phyloP scores from a whole-genome alignment of 2,329 filamentous ascomycete genomes.

The Colletotrichum sp. region DNA sequence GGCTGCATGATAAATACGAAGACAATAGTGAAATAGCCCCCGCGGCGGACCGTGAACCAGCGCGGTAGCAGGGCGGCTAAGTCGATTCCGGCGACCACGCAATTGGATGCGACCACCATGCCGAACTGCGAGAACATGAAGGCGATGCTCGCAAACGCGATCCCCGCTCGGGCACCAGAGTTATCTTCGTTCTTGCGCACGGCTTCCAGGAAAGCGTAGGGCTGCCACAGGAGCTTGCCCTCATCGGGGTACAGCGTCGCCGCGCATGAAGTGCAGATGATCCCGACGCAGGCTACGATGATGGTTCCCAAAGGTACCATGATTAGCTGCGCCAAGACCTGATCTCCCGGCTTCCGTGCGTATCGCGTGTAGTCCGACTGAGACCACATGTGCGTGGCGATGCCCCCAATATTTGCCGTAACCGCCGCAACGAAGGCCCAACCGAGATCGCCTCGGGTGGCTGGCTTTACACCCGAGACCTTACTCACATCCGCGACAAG shows the following conservation, averaged over 20 bases:
- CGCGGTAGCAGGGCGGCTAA: slow-evolving; percentile 28
- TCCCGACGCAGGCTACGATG: slow-evolving; percentile 26
- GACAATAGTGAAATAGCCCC: slow-evolving; percentile 1
- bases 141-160: slow-evolving; percentile 11
- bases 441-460: slow-evolving; percentile 16
- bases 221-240: slow-evolving; percentile 26
- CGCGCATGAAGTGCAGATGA: slow-evolving; percentile 28
- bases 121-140: slow-evolving; percentile 12
- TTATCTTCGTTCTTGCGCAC: slow-evolving; percentile 5
- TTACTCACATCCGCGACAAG: slow-evolving; percentile 20
- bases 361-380: slow-evolving; percentile 29
- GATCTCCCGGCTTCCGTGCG: slow-evolving; percentile 24
- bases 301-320: slow-evolving; percentile 26
- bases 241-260: slow-evolving; percentile 23
- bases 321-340: slow-evolving; percentile 26
- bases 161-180: neutral
- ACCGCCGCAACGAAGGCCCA: slow-evolving; percentile 27
- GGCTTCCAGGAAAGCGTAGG: slow-evolving; percentile 25
- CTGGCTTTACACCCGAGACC: slow-evolving; percentile 15
- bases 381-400: slow-evolving; percentile 25
- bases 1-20: slow-evolving; percentile 22
- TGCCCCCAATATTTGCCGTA: slow-evolving; percentile 27
- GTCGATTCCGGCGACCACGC: slow-evolving; percentile 22
- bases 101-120: slow-evolving; percentile 5
- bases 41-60: slow-evolving; percentile 5